These are phyloP conservation scores for Fusarium acutatum DNA, from an alignment of 2,329 filamentous ascomycete species.

Conservation along the genomic window DNA sequence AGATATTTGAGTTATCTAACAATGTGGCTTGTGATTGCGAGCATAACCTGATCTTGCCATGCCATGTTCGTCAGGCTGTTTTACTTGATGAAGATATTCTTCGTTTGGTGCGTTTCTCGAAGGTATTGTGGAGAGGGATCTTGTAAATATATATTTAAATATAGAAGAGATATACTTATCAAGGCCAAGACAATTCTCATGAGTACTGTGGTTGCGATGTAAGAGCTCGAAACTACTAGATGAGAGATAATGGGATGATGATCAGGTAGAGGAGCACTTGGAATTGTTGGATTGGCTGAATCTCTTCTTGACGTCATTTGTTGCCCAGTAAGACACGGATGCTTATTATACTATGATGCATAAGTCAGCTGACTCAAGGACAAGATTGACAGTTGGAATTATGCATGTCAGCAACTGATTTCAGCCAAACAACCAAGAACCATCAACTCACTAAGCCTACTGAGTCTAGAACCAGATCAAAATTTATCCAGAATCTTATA, in stretches of 20 bases:
- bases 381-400: neutral
- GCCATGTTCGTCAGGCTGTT: neutral
- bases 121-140: neutral
- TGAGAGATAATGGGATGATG: neutral
- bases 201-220: neutral
- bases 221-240: neutral
- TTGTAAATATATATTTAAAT: neutral
- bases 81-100: neutral
- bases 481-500: accelerated
- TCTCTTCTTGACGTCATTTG: neutral
- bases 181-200: neutral
- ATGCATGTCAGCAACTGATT: neutral
- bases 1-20: neutral
- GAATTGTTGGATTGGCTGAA: neutral
- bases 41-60: neutral
- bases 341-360: neutral
- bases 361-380: neutral
- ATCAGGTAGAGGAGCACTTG: neutral
- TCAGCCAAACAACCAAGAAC: neutral
- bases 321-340: neutral
- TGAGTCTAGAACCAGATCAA: neutral
- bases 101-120: neutral
- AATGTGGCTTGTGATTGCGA: neutral
- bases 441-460: neutral
- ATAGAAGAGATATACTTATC: accelerated